Percentiles rank a stretch among this genome's conserved stretches.
Evolutionary conservation across 495 filamentous ascomycete genomes (phyloP).

Genomic region (Trichoderma asperelloides): DNA sequence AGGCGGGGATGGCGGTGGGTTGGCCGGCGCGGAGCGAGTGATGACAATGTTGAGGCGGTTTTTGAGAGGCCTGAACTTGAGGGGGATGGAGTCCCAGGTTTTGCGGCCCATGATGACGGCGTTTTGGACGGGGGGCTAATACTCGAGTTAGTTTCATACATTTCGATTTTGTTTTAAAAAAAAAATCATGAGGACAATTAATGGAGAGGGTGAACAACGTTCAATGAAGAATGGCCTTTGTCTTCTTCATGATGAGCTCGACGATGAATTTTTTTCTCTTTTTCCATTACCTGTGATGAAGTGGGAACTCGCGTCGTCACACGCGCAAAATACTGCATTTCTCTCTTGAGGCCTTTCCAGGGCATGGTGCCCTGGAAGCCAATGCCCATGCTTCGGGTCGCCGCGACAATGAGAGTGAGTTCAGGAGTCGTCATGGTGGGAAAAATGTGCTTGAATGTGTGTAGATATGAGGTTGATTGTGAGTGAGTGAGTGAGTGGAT

Average conservation of each 20-base stretch:
- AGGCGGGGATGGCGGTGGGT: conserved; percentile 1
- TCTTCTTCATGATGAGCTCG: background rate
- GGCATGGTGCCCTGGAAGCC: conserved; percentile 71
- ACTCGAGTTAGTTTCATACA: background rate
- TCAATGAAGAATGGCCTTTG: background rate
- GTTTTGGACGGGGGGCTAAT: conserved; percentile 40
- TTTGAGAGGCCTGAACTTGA: conserved; percentile 65
- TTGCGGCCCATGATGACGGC: conserved; percentile 95
- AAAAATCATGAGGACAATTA: background rate
- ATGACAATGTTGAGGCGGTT: conserved; percentile 73
- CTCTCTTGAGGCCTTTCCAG: conserved; percentile 77
- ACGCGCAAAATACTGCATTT: conserved; percentile 92
- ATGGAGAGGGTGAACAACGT: background rate
- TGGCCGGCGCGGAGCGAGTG: conserved; percentile 33
- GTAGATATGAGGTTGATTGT: background rate
- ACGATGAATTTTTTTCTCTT: background rate
- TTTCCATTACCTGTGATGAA: conserved; percentile 14
- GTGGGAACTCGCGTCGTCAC: conserved; percentile 60
- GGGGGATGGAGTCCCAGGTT: conserved; percentile 84
- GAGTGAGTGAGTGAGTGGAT: background rate
- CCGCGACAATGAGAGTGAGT: conserved; percentile 69
- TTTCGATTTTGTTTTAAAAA: background rate
- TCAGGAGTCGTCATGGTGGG: conserved; percentile 33
- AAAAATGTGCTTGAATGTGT: too few relatives aligned
- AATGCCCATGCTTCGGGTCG: conserved; percentile 74